Conservation (phyloP, 1,284 basidiomycete species). For the Megacollybia platyphylla region DNA sequence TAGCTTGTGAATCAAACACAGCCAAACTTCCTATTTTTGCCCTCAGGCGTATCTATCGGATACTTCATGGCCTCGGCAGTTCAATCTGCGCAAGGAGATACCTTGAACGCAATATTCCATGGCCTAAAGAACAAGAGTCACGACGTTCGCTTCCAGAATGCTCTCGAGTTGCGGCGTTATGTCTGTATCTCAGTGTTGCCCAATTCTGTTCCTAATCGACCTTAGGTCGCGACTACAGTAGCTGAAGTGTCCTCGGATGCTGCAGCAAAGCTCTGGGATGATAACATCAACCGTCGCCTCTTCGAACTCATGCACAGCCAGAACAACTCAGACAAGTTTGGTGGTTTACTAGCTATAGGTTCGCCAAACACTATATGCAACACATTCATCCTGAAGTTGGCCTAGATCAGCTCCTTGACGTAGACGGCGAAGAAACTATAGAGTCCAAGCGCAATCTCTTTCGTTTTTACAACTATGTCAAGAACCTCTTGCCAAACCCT, state of each 20-base stretch:
- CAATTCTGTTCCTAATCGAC: neutral
- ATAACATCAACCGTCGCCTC: conserved; percentile 65
- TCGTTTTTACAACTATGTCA: conserved; percentile 87
- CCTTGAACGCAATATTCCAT: conserved; percentile 51
- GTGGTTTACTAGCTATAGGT: conserved; percentile 78
- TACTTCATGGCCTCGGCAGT: conserved; percentile 8
- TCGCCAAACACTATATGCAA: conserved; percentile 14
- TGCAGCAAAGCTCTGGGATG: conserved; percentile 70
- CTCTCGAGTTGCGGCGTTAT: conserved; percentile 58
- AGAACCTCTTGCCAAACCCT: conserved; percentile 70
- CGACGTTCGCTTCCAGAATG: conserved; percentile 52
- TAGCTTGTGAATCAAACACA: too few species aligned
- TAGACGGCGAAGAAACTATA: conserved; percentile 63
- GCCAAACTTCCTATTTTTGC: too few species aligned
- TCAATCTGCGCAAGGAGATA: conserved; percentile 42
- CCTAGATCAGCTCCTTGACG: conserved; percentile 57
- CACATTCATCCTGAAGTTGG: conserved; percentile 10
- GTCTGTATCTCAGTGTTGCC: conserved; percentile 24
- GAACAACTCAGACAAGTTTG: conserved; percentile 63
- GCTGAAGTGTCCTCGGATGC: conserved; percentile 70
- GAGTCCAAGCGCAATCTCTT: conserved; percentile 70
- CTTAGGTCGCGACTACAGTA: conserved; percentile 55
- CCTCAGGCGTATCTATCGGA: too few species aligned
- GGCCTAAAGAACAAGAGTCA: conserved; percentile 49
- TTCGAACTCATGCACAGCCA: conserved; percentile 79